Percentiles rank a stretch among this genome's conserved stretches.
Evolutionary conservation across 148 eudicot genomes (phyloP).

Genomic region (Cornus kousa): DNA sequence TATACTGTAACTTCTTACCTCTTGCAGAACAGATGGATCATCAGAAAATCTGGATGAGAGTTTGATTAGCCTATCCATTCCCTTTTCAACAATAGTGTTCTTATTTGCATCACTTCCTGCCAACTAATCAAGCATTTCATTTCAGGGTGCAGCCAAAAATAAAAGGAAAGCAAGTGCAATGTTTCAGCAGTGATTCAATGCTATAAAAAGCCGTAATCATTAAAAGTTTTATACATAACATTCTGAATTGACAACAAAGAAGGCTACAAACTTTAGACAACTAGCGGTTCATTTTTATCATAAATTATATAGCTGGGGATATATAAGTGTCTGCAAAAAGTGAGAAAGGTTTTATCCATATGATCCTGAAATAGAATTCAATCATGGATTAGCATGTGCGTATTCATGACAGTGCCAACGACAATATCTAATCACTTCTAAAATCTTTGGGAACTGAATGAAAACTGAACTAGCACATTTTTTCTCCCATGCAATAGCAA

Average conservation of each 20-base stretch:
- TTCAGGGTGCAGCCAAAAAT: neutral
- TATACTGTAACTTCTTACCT: slow-evolving; percentile 42
- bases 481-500: neutral
- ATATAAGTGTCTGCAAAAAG: neutral
- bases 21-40: slow-evolving; percentile 87
- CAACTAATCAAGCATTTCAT: slow-evolving; percentile 43
- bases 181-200: neutral
- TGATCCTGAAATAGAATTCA: neutral
- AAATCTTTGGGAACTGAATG: neutral
- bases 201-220: slow-evolving; percentile 5
- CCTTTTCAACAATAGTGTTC: slow-evolving; percentile 70
- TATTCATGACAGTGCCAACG: neutral
- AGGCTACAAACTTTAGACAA: neutral
- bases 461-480: neutral
- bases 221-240: neutral
- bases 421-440: neutral
- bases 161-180: neutral
- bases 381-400: neutral
- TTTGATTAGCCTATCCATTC: slow-evolving; percentile 72
- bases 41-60: slow-evolving; percentile 67
- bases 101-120: slow-evolving; percentile 96
- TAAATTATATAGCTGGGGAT: neutral
- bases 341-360: neutral
- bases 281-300: neutral
- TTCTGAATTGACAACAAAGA: neutral